These are phyloP conservation scores for Comarum palustre DNA, from an alignment of 306 rosid species.

Conservation along the genomic window DNA sequence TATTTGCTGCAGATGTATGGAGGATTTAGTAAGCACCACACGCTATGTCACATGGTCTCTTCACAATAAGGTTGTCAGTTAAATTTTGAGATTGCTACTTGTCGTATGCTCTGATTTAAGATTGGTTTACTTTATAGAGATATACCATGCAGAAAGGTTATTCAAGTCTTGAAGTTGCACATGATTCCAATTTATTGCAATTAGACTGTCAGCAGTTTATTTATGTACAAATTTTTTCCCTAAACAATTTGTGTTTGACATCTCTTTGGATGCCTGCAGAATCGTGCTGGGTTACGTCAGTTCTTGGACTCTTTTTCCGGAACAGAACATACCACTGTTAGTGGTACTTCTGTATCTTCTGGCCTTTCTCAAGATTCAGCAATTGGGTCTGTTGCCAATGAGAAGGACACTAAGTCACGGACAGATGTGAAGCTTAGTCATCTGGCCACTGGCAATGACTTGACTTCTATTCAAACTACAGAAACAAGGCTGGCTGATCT, in stretches of 20 bases:
- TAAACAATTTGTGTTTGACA: not conserved
- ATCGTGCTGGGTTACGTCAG: slow-evolving; percentile 91
- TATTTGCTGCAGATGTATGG: slow-evolving; percentile 72
- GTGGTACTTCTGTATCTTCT: slow-evolving; percentile 36
- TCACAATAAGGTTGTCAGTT: slow-evolving; percentile 76
- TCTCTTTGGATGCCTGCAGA: slow-evolving; percentile 48
- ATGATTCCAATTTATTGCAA: not conserved
- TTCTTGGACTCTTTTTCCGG: slow-evolving; percentile 95
- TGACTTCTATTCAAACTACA: slow-evolving; percentile 55
- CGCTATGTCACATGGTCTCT: slow-evolving; percentile 96
- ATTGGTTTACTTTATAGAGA: not conserved
- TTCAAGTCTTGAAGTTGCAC: not conserved
- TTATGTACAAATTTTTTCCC: not conserved
- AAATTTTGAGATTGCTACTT: slow-evolving; percentile 14
- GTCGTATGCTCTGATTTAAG: slow-evolving; percentile 20
- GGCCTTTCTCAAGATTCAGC: slow-evolving; percentile 51
- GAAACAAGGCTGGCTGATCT: slow-evolving; percentile 97
- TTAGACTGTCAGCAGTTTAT: slow-evolving; percentile 4
- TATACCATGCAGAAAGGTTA: not conserved
- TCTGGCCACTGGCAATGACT: slow-evolving; percentile 72
- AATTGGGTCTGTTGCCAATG: slow-evolving; percentile 45
- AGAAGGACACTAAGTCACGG: slow-evolving; percentile 66
- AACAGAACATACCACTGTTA: slow-evolving; percentile 59
- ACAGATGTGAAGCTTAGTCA: slow-evolving; percentile 92
- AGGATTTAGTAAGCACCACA: slow-evolving; percentile 95